Conservation (phyloP, 106 monocot genomes). For the Allium cepa region DNA sequence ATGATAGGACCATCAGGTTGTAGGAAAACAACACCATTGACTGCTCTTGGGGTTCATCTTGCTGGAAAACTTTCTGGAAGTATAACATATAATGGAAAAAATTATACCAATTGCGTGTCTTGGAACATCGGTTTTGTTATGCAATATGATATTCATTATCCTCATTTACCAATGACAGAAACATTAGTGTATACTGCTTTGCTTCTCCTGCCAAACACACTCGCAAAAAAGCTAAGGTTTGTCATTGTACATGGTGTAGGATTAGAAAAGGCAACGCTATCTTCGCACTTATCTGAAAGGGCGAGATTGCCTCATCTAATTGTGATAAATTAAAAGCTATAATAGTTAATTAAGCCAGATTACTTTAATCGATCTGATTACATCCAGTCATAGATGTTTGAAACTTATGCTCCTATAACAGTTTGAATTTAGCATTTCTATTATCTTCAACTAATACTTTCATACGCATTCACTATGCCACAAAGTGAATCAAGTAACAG, state of each 20-base stretch:
- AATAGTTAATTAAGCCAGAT: background rate
- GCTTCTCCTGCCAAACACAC: conserved; percentile 30
- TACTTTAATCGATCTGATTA: background rate
- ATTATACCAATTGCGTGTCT: background rate
- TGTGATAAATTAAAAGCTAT: background rate
- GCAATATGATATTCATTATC: conserved; percentile 41
- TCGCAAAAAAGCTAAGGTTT: conserved; percentile 14
- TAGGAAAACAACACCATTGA: background rate
- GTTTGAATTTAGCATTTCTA: too few species aligned
- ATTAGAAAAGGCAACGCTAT: too few species aligned
- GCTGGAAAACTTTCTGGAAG: background rate
- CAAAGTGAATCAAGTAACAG: too few species aligned
- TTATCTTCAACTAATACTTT: too few species aligned
- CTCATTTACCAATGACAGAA: conserved; percentile 41
- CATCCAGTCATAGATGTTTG: background rate
- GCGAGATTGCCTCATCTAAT: too few species aligned
- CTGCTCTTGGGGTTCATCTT: background rate
- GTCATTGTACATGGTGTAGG: background rate
- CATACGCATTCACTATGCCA: too few species aligned
- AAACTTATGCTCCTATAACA: background rate
- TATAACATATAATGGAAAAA: background rate
- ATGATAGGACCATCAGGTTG: background rate
- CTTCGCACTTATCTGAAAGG: background rate
- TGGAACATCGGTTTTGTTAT: background rate
- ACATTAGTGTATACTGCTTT: conserved; percentile 44